These are phyloP conservation scores for Chaetomium strumarium DNA, from an alignment of 2,329 filamentous ascomycete genomes.

Conservation along the genomic window DNA sequence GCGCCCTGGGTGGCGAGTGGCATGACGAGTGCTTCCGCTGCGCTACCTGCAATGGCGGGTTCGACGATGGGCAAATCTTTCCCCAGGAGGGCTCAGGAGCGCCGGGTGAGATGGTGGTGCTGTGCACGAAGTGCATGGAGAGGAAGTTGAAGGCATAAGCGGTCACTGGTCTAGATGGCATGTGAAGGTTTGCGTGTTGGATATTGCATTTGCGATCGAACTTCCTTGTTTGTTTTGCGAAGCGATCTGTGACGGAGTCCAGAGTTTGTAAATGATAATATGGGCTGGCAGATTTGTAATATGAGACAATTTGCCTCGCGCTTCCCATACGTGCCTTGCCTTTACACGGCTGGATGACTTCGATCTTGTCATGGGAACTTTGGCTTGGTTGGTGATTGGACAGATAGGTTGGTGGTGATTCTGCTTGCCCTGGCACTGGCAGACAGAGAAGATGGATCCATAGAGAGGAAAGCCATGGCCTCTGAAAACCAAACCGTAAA, in stretches of 20 bases:
- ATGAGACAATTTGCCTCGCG: neutral
- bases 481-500: too few species aligned
- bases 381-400: too few species aligned
- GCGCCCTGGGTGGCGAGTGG: slow-evolving; percentile 87
- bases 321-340: neutral
- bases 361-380: too few species aligned
- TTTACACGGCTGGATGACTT: too few species aligned
- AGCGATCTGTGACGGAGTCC: neutral
- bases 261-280: neutral
- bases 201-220: neutral
- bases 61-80: slow-evolving; percentile 61
- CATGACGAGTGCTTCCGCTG: slow-evolving; percentile 90
- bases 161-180: neutral
- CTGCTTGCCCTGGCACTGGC: too few species aligned
- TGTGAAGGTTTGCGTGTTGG: slow-evolving; percentile 2
- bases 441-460: too few species aligned
- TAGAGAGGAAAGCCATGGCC: too few species aligned
- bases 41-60: slow-evolving; percentile 52
- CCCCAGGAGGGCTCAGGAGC: slow-evolving; percentile 43
- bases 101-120: slow-evolving; percentile 43
- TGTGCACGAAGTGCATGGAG: slow-evolving; percentile 57
- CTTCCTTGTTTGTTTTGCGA: neutral
- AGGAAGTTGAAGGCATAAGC: slow-evolving; percentile 51
- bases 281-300: neutral
- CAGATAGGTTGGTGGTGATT: too few species aligned